These are phyloP conservation scores for Adenanthera pavonina DNA, from an alignment of 306 rosid genomes.

Conservation along the genomic window DNA sequence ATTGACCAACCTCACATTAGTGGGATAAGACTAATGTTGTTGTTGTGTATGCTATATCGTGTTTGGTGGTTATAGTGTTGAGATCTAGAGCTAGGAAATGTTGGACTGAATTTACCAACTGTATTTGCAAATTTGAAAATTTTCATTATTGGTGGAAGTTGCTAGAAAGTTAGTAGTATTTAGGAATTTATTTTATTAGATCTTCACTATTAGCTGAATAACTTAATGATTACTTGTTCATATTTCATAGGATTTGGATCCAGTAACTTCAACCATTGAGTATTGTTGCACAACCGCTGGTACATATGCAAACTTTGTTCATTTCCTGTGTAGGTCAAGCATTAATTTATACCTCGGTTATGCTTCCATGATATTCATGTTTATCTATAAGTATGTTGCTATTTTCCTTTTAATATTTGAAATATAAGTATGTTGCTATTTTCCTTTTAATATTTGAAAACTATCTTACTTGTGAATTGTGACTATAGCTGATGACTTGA, in stretches of 20 bases:
- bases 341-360: slow-evolving; percentile 27
- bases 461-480: slow-evolving; percentile 18
- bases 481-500: too few relatives aligned
- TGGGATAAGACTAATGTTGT: too few relatives aligned
- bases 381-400: slow-evolving; percentile 21
- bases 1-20: neutral
- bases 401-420: slow-evolving; percentile 13
- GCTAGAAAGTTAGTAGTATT: neutral
- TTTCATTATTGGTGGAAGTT: slow-evolving; percentile 7
- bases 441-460: slow-evolving; percentile 15
- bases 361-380: slow-evolving; percentile 2
- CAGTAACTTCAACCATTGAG: slow-evolving; percentile 73
- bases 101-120: neutral
- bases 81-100: neutral
- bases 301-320: slow-evolving; percentile 50
- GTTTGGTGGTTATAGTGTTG: neutral
- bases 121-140: slow-evolving; percentile 23
- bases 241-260: slow-evolving; percentile 79
- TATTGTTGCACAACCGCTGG: slow-evolving; percentile 93
- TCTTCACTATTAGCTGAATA: slow-evolving; percentile 28
- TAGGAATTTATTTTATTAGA: slow-evolving; percentile 1
- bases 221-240: slow-evolving; percentile 30
- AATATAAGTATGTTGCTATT: slow-evolving; percentile 28
- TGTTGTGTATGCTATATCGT: neutral
- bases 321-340: slow-evolving; percentile 26